Conservation (phyloP, 768 basidiomycete genomes). For the Leccinum olivaceopallidum region DNA sequence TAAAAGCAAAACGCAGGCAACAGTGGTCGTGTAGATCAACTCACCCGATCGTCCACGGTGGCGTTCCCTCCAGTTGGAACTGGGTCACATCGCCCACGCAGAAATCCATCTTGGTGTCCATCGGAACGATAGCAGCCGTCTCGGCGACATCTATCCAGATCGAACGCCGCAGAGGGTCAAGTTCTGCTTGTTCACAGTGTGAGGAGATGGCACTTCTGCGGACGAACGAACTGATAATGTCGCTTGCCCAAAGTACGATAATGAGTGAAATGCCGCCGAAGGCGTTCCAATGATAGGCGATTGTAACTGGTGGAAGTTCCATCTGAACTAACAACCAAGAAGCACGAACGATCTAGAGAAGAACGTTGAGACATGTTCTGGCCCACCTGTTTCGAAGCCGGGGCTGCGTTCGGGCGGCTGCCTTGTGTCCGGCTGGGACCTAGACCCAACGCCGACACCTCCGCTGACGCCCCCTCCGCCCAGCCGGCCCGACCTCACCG, state of each 20-base stretch:
- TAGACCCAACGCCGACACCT: conserved; percentile 18
- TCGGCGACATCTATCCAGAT: conserved; percentile 95
- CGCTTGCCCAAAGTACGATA: too few species aligned
- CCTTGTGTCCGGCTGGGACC: background rate
- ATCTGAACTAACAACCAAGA: too few species aligned
- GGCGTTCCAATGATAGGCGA: too few species aligned
- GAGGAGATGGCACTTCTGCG: conserved; percentile 42
- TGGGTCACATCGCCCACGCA: conserved; percentile 90
- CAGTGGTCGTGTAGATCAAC: conserved; percentile 19
- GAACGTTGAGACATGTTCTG: conserved; percentile 14
- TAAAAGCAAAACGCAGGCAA: conserved; percentile 4
- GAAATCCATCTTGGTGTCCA: conserved; percentile 74
- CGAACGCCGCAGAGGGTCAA: conserved; percentile 59
- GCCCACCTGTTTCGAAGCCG: conserved; percentile 13
- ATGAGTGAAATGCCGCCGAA: too few species aligned
- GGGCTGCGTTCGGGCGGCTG: conserved; percentile 6
- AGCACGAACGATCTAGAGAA: too few species aligned
- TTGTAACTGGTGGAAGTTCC: too few species aligned
- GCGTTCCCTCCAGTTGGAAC: conserved; percentile 91
- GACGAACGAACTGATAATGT: too few species aligned
- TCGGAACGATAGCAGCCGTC: conserved; percentile 87
- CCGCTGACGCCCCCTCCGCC: conserved; percentile 25
- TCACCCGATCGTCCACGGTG: conserved; percentile 89
- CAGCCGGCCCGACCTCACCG: conserved; percentile 43
- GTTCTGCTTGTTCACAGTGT: conserved; percentile 71